Evolutionary conservation across 345 rosid species (phyloP), one percentile per base, ranked within the genome.

Genomic region (Lenwebbia sp.): DNA sequence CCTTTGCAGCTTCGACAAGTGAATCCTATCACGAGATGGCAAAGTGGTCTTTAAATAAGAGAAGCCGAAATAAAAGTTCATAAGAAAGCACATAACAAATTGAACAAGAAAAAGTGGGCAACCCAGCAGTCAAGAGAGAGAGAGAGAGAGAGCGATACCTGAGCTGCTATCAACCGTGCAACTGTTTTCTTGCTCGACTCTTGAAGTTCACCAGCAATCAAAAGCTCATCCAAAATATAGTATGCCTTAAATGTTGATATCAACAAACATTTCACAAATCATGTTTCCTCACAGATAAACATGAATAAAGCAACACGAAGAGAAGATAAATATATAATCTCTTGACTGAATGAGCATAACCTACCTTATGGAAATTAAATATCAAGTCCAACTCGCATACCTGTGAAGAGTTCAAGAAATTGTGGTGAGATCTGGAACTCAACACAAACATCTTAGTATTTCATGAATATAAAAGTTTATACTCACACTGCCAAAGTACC

Each of bases 401-500:
- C 99, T 96, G 85, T 82, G n/a, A 51, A 85, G 62, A 47, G 86
- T 60, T 30, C 85, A 56, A 13, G 41, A 19, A 19, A 19, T 70
- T 70, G 81, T 70, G 81, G 81, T 70, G 47, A 70, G 81, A 84
- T 50, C 60, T 23, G 55, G 70, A 82, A 54, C 84, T 47, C 30
- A 51, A 52, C 6, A 70, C 26, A 37, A 70, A 37, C 81, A 70
- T 2, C 78, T 70, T 22, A 70, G 78, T 33, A 33, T 17, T 11
- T 4, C 5, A 70, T 19, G 47, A 70, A 0, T 4, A 19, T 7
- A 70, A 37, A 37, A 19, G 47, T 70, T 40, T 37, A 26, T 30
- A 93, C 99, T 95, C 88, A 97, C 99, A 89, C 99, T 97, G 90
- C 99, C 99, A 86, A 96, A 97, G 82, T 96, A 97, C 75, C 99